Evolutionary conservation across 2,329 filamentous ascomycete genomes (phyloP).

Genomic region (Pseudocercospora vitis): DNA sequence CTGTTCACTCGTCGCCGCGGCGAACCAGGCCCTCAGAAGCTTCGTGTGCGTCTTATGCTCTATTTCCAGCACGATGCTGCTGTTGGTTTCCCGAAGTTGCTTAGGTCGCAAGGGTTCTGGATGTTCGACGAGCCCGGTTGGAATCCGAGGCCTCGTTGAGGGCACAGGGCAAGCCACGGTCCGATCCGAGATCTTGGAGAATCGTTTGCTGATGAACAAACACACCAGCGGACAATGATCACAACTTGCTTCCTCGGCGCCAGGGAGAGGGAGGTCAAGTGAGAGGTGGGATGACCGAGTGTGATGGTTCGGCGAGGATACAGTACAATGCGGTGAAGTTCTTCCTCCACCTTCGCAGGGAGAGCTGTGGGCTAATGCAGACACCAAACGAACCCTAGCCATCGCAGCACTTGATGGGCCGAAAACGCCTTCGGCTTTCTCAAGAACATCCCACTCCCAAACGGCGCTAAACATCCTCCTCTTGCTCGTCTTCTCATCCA

Average conservation of each 20-base stretch:
- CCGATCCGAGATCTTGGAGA: not conserved
- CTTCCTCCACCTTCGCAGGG: conserved; percentile 2
- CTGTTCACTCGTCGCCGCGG: not conserved
- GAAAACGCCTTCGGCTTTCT: not conserved
- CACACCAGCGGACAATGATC: not conserved
- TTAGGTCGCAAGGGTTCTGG: not conserved
- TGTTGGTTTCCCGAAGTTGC: conserved; percentile 5
- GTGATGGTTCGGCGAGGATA: too few relatives aligned
- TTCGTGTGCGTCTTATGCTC: not conserved
- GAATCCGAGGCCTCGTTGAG: conserved; percentile 1
- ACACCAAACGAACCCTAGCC: not conserved
- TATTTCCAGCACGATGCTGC: not conserved
- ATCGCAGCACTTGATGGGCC: conserved; percentile 1
- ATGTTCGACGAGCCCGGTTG: not conserved
- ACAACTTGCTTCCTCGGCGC: not conserved
- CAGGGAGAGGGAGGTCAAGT: not conserved
- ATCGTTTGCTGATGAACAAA: not conserved
- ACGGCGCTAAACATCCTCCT: conserved; percentile 1
- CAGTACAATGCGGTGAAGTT: conserved; percentile 4
- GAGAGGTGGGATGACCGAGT: not conserved
- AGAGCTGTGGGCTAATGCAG: conserved; percentile 2
- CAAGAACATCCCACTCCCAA: not conserved
- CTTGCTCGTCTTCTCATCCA: conserved; percentile 4
- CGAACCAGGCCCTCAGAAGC: not conserved
- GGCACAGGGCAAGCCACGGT: not conserved